Percentiles rank a stretch among this genome's conserved stretches.
These are phyloP conservation scores for Phytophthora parvispora DNA, from an alignment of 352 stramenopile genomes.

Conservation along the genomic window DNA sequence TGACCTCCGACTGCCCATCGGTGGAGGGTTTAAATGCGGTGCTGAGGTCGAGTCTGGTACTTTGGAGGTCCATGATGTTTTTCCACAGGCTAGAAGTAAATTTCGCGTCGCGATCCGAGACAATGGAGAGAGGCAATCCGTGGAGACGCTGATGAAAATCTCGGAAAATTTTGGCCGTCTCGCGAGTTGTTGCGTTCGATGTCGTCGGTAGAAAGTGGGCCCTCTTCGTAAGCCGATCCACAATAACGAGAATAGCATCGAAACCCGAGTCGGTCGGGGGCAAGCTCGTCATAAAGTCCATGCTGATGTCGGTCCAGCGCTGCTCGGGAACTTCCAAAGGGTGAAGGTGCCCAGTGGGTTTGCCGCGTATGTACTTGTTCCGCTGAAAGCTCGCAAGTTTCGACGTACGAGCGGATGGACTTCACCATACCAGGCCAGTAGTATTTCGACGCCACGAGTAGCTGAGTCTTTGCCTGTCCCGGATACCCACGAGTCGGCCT, in stretches of 20 bases:
- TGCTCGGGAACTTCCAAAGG: constrained; percentile 11
- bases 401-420: constrained; percentile 1
- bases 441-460: constrained; percentile 14
- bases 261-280: not conserved
- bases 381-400: constrained; percentile 16
- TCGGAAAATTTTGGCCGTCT: constrained; percentile 3
- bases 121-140: constrained; percentile 7
- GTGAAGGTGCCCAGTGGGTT: constrained; percentile 2
- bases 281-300: constrained; percentile 15
- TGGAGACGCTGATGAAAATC: constrained; percentile 21
- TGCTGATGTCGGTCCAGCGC: constrained; percentile 12
- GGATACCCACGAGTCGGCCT: not conserved
- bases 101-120: constrained; percentile 17
- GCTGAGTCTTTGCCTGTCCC: not conserved
- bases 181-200: not conserved
- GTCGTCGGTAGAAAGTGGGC: constrained; percentile 9
- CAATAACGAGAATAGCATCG: constrained; percentile 4
- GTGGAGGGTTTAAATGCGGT: constrained; percentile 20
- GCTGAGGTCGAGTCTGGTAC: constrained; percentile 6
- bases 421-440: constrained; percentile 9
- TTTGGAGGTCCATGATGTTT: constrained; percentile 9
- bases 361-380: not conserved
- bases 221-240: constrained; percentile 10
- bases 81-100: constrained; percentile 17
- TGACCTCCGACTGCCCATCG: constrained; percentile 17